phyloP scores from a whole-genome alignment of 371 early-diverging fungal genomes.

The Synchytrium microbalum region DNA sequence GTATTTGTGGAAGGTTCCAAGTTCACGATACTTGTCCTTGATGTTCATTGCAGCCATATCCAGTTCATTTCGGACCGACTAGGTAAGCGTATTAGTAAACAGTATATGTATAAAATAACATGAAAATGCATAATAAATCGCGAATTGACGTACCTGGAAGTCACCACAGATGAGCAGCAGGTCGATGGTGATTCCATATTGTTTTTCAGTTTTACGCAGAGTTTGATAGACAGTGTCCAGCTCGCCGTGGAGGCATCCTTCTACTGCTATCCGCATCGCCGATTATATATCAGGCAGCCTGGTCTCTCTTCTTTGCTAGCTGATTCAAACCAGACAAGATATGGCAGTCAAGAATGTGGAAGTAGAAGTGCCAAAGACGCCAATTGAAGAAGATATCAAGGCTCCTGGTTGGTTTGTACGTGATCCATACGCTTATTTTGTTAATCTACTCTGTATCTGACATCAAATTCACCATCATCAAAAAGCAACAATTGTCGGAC shows the following conservation, averaged over 20 bases:
- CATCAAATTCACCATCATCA: too few species aligned
- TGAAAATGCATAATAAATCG: background rate
- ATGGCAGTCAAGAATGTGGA: too few species aligned
- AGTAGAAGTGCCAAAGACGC: too few species aligned
- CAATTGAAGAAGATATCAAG: too few species aligned
- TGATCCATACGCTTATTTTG: too few species aligned
- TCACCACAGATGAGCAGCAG: conserved; percentile 94
- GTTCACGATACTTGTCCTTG: conserved; percentile 68
- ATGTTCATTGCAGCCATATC: conserved; percentile 75
- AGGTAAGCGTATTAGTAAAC: conserved; percentile 1
- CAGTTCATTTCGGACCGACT: conserved; percentile 74
- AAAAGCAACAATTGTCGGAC: too few species aligned
- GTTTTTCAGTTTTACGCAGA: conserved; percentile 48
- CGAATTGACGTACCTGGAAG: conserved; percentile 62
- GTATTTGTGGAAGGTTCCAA: conserved; percentile 87
- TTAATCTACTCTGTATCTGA: too few species aligned
- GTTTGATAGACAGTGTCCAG: conserved; percentile 78
- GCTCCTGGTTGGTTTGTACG: too few species aligned
- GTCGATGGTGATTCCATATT: conserved; percentile 59
- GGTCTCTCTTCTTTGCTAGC: too few species aligned
- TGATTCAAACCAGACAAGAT: too few species aligned
- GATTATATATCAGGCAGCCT: background rate
- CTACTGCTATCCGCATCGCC: conserved; percentile 69
- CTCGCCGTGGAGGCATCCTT: conserved; percentile 94
- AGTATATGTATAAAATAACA: background rate